Conservation (phyloP, 1,284 basidiomycete genomes). For the Golubevia sp. region DNA sequence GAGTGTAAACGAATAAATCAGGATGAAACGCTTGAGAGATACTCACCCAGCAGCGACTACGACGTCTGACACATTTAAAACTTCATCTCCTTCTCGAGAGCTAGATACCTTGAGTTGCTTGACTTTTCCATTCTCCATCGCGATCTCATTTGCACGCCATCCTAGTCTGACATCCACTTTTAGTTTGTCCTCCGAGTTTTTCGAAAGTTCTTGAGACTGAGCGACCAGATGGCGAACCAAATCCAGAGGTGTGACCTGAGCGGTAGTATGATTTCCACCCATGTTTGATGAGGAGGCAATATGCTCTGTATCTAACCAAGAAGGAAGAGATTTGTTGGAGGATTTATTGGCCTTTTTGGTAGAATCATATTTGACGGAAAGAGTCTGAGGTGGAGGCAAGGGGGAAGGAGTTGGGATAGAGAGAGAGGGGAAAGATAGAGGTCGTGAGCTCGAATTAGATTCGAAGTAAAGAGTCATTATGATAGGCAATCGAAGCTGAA, state of each 20-base stretch:
- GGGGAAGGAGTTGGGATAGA: neutral
- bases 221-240: slow-evolving; percentile 32
- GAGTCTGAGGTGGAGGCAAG: neutral
- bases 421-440: neutral
- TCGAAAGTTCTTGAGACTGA: slow-evolving; percentile 12
- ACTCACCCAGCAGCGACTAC: slow-evolving; percentile 26
- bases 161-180: slow-evolving; percentile 28
- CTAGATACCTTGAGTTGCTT: slow-evolving; percentile 19
- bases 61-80: slow-evolving; percentile 18
- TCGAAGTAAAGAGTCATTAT: too few species aligned
- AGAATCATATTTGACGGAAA: slow-evolving; percentile 8
- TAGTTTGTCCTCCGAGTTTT: slow-evolving; percentile 24
- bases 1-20: neutral
- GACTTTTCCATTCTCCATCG: slow-evolving; percentile 19
- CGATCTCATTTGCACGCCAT: neutral
- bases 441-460: too few species aligned
- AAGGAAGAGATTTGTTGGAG: slow-evolving; percentile 6
- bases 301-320: slow-evolving; percentile 43
- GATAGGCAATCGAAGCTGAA: too few species aligned
- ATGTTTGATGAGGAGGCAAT: slow-evolving; percentile 32
- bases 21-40: neutral
- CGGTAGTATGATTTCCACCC: slow-evolving; percentile 46
- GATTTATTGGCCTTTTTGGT: slow-evolving; percentile 5
- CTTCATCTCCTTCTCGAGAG: slow-evolving; percentile 9
- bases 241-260: slow-evolving; percentile 47